phyloP scores from a whole-genome alignment of 495 filamentous ascomycete species.

The Neurospora sp. region DNA sequence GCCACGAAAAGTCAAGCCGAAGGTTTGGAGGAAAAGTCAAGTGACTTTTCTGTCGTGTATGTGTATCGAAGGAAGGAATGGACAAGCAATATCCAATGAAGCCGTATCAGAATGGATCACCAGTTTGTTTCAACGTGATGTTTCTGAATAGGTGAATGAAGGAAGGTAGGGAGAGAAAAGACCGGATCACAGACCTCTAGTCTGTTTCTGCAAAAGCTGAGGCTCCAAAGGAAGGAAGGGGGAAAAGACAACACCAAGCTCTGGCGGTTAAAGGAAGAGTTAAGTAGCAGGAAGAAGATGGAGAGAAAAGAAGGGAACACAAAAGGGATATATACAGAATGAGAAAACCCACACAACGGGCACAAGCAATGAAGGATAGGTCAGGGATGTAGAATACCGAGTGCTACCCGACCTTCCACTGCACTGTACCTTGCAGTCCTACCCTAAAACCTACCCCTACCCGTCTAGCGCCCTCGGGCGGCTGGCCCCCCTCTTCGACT shows the following conservation, averaged over 20 bases:
- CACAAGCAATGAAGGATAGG: neutral
- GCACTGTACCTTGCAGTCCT: neutral
- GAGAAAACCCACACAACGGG: neutral
- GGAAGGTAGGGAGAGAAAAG: neutral
- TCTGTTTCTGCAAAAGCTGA: neutral
- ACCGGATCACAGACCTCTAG: constrained; percentile 2
- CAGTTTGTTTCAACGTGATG: neutral
- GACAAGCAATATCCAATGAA: neutral
- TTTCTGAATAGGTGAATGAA: neutral
- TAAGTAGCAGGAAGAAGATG: neutral
- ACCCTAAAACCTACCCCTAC: neutral
- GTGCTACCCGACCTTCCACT: neutral
- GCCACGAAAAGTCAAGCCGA: constrained; percentile 2
- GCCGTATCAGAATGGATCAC: neutral
- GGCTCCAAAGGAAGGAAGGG: neutral
- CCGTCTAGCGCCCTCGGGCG: neutral
- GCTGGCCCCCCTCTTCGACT: neutral
- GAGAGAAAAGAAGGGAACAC: neutral
- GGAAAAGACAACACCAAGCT: neutral
- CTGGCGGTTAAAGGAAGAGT: neutral
- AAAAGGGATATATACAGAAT: neutral
- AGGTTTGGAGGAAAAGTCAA: neutral
- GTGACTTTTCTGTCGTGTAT: neutral
- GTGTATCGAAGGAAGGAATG: neutral
- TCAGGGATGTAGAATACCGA: neutral